Base-by-base conservation (phyloP, 2,329 filamentous ascomycete species). In the Nannizziopsis arthrosporioides region DNA sequence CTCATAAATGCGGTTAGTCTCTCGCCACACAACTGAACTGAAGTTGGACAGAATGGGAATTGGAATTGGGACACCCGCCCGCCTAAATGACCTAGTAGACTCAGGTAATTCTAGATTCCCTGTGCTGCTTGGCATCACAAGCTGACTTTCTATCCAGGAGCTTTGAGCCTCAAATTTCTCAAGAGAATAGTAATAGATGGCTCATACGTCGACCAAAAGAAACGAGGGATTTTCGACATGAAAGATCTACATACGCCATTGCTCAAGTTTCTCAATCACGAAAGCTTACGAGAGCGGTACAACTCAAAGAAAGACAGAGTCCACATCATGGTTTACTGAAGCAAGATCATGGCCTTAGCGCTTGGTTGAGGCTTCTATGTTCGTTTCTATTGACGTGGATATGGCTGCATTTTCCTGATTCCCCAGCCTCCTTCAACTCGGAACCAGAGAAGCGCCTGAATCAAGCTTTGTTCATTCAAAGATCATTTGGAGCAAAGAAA, bases 191-290 rank as follows among this genome's bases (percentile, higher is more conserved):
- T 96, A 7, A 76, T 96, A 30, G 92, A 98, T 67, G 87, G 85
- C 11, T 94, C 88, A 6, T 83, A 94, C 61, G 85, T 95, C 55
- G 90, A 98, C 66, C 80, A 85, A 66, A 98, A 98, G 75, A 94
- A 94, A 73, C 76, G 89, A 41, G 87, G 88, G 0, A 79, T 98
- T 54, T 79, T 94, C 64, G 92, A 96, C 61, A 95, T 96, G 86
- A 87, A 85, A 65, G 92, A 98, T 52, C 86, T 86, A 0, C 82
- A 89, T 70, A 74, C 88, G 59, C 85, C 87, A 5, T 74, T 96
- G 42, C 77, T 86, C 40, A 76, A 79, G 52, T 79, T 94, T 61
- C 69, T 98, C 44, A 76, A 81, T 31, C 74, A 80, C 48, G 70
- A 77, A 12, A 81, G 85, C 58, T 75, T 95, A 56, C 82, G 80